Evolutionary conservation across 2,329 filamentous ascomycete genomes (phyloP).

Genomic region (Diplocarpon rosae): DNA sequence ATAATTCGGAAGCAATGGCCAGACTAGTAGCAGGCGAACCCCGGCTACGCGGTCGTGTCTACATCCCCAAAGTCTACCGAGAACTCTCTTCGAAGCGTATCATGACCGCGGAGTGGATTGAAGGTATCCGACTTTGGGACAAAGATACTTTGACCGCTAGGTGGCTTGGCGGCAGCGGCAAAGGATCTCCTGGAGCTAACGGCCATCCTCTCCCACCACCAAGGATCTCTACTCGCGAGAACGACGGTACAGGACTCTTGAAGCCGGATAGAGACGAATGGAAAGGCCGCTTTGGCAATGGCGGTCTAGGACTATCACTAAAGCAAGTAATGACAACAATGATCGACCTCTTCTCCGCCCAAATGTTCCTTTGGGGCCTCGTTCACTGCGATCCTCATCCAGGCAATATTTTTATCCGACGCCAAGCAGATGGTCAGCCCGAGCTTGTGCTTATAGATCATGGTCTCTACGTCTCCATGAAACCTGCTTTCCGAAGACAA

Average conservation of each 20-base stretch:
- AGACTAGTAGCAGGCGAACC: conserved; percentile 64
- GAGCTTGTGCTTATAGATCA: conserved; percentile 96
- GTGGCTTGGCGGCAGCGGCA: conserved; percentile 69
- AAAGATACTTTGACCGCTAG: conserved; percentile 65
- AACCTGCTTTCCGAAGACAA: conserved; percentile 69
- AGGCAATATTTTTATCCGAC: conserved; percentile 91
- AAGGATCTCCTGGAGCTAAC: conserved; percentile 67
- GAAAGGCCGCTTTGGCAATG: conserved; percentile 60
- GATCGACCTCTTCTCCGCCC: conserved; percentile 90
- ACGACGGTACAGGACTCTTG: conserved; percentile 46
- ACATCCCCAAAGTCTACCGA: conserved; percentile 74
- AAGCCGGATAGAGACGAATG: conserved; percentile 76
- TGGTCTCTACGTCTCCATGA: conserved; percentile 89
- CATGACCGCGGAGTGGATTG: conserved; percentile 95
- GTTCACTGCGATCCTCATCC: conserved; percentile 97
- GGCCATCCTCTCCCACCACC: conserved; percentile 43
- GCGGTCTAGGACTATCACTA: conserved; percentile 72
- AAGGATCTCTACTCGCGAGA: conserved; percentile 28
- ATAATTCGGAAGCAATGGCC: conserved; percentile 79
- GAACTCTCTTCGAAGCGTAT: conserved; percentile 75
- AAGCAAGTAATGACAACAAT: conserved; percentile 94
- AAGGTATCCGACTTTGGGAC: conserved; percentile 87
- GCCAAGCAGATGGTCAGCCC: conserved; percentile 67
- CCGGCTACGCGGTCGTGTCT: conserved; percentile 67
- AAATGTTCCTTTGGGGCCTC: conserved; percentile 94